Evolutionary conservation across 306 rosid species (phyloP).

Genomic region (Castanea crenata): DNA sequence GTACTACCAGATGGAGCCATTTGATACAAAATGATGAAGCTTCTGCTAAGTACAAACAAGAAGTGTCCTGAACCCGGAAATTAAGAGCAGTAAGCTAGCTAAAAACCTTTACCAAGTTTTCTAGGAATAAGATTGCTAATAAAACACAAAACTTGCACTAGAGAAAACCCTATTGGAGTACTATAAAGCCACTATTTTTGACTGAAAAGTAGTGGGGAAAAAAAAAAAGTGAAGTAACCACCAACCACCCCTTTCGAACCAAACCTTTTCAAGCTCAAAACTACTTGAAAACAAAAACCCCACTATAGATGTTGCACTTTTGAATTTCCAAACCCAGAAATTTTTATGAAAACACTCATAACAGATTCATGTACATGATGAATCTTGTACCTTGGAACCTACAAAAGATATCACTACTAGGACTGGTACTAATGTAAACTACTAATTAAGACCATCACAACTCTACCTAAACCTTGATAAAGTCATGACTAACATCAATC

Average conservation of each 20-base stretch:
- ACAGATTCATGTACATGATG: not conserved
- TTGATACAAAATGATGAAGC: conserved; percentile 18
- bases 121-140: conserved; percentile 12
- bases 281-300: not conserved
- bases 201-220: conserved; percentile 37
- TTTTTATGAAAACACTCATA: not conserved
- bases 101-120: conserved; percentile 15
- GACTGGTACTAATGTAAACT: not conserved
- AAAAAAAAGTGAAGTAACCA: conserved; percentile 26
- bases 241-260: conserved; percentile 28
- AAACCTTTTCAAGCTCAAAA: conserved; percentile 16
- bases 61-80: conserved; percentile 30
- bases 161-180: not conserved
- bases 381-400: not conserved
- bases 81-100: conserved; percentile 23
- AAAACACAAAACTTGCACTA: conserved; percentile 9
- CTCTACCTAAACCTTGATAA: not conserved
- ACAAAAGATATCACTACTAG: not conserved
- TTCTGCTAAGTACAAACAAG: conserved; percentile 15
- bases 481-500: not conserved
- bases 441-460: not conserved
- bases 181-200: conserved; percentile 29
- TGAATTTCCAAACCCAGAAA: not conserved
- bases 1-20: conserved; percentile 63
- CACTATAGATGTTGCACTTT: not conserved